These are phyloP conservation scores for Exophiala xenobiotica DNA, from an alignment of 2,329 filamentous ascomycete genomes.

Conservation along the genomic window DNA sequence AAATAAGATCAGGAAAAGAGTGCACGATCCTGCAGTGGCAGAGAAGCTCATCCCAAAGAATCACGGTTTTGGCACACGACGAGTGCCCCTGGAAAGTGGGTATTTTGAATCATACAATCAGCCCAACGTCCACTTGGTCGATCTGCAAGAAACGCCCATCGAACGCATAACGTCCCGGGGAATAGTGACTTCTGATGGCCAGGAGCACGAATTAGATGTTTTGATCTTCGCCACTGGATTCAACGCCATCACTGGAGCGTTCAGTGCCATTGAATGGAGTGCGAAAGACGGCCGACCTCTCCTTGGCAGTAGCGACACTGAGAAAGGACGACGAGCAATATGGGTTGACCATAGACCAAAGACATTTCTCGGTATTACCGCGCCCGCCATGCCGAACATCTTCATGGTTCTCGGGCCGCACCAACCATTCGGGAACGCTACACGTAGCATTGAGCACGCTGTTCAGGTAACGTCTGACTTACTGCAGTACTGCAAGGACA, in stretches of 20 bases:
- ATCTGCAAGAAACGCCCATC: constrained; percentile 34
- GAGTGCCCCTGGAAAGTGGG: constrained; percentile 48
- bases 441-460: constrained; percentile 35
- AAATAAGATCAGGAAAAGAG: constrained; percentile 35
- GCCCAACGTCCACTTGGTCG: constrained; percentile 48
- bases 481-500: constrained; percentile 30
- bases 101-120: constrained; percentile 53
- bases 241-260: constrained; percentile 31
- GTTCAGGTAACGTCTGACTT: constrained; percentile 41
- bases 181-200: constrained; percentile 30
- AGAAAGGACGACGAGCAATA: constrained; percentile 5
- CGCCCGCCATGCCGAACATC: constrained; percentile 48
- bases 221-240: constrained; percentile 24
- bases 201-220: constrained; percentile 32
- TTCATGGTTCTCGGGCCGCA: constrained; percentile 57
- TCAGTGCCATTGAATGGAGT: not conserved
- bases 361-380: constrained; percentile 43
- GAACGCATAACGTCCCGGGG: constrained; percentile 29
- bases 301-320: constrained; percentile 38
- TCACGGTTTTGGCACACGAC: constrained; percentile 51
- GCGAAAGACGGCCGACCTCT: not conserved
- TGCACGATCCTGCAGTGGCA: constrained; percentile 3
- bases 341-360: constrained; percentile 34
- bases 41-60: constrained; percentile 44
- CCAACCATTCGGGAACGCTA: constrained; percentile 39